Evolutionary conservation across 73 alveolate genomes (phyloP).

Genomic region (Paramecium sexaurelia): DNA sequence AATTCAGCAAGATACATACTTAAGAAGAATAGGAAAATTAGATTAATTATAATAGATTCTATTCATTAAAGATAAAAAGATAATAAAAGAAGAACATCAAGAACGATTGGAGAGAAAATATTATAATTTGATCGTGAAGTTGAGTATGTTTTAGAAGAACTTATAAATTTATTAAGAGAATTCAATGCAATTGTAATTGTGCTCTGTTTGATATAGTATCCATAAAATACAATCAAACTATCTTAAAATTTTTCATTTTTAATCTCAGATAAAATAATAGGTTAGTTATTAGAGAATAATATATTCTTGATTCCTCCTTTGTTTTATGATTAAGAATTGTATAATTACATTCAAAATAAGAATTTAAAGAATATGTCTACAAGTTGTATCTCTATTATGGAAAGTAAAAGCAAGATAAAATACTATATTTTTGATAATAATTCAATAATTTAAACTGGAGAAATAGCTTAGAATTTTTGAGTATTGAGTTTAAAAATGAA

Average conservation of each 20-base stretch:
- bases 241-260: not conserved
- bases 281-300: not conserved
- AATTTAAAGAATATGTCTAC: not conserved
- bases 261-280: constrained; percentile 1
- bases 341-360: not conserved
- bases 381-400: not conserved
- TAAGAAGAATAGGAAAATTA: not conserved
- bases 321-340: not conserved
- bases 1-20: not conserved
- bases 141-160: not conserved
- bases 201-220: not conserved
- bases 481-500: not conserved
- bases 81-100: not conserved
- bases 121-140: not conserved
- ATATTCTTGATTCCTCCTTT: not conserved
- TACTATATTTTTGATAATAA: not conserved
- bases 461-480: not conserved
- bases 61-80: not conserved
- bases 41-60: not conserved
- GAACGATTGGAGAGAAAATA: not conserved
- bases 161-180: not conserved
- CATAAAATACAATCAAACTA: not conserved
- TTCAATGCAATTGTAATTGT: not conserved
- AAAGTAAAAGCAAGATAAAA: not conserved
- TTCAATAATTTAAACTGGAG: not conserved